Base-by-base conservation (phyloP, 2,329 filamentous ascomycete species). In the Berkeleyomyces rouxiae region DNA sequence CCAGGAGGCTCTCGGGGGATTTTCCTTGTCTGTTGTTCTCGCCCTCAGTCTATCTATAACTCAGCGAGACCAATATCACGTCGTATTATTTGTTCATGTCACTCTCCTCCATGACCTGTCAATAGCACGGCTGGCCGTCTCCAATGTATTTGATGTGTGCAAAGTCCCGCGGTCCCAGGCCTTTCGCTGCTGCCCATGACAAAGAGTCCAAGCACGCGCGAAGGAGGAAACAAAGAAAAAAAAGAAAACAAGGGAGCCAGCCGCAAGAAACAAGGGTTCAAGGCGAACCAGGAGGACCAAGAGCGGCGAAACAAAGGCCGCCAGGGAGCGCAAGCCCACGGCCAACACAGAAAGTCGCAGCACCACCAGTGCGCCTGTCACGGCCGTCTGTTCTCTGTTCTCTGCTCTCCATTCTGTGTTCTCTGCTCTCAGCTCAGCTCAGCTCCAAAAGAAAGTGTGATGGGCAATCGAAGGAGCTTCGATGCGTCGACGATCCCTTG, bases 11-110 rank as follows among this genome's bases (percentile, higher is more conserved):
- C 23, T 23, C 23, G 23, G 23, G 23, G 23, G 23, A 23, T 23
- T 23, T 23, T 23, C 23, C 23, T 2, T 23, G 23, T 23, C 23
- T 23, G 23, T 23, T 23, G 23, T 23, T 23, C 23, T 23, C 23
- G 23, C 23, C 23, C 23, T 23, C 23, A 23, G 23, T 23, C 23
- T 23, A 23, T 23, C 23, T 23, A 23, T 23, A 23, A 23, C 23
- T 23, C 23, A 2, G 23, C 23, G 23, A 23, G 23, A 23, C 10
- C 49, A 16, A 55, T 55, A 37, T 37, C 49, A 55, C 11, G 33
- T 55, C 36, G 49, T 55, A 55, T 55, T 55, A 37, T 55, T 55
- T 55, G n/a, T 55, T 55, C 49, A 55, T 55, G 49, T 37, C 49
- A 55, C 37, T 53, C 31, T 37, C 23, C 23, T 23, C 23, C 49